phyloP scores from a whole-genome alignment of 2,329 filamentous ascomycete species.

The Metarhizium brunneum region DNA sequence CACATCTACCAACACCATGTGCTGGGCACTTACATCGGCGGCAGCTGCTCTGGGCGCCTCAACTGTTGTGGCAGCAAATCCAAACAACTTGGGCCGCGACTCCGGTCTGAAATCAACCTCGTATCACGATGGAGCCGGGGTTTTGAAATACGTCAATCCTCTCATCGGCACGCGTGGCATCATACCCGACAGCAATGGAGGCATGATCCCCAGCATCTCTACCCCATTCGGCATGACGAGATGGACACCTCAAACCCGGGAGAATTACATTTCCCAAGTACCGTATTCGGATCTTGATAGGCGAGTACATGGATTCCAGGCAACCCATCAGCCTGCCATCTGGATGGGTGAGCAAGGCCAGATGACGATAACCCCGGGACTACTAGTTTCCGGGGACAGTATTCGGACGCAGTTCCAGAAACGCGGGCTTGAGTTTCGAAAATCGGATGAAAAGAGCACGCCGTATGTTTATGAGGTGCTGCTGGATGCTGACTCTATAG shows the following conservation, averaged over 20 bases:
- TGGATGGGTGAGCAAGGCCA: conserved; percentile 42
- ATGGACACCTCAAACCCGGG: conserved; percentile 39
- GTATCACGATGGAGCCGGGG: conserved; percentile 21
- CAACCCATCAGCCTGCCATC: conserved; percentile 41
- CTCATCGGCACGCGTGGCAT: conserved; percentile 23
- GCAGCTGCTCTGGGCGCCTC: neutral
- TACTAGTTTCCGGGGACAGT: conserved; percentile 15
- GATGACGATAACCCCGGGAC: conserved; percentile 30
- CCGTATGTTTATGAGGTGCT: conserved; percentile 36
- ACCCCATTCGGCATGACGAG: conserved; percentile 38
- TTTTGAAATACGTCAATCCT: conserved; percentile 23
- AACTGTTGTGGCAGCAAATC: neutral
- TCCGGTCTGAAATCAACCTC: neutral
- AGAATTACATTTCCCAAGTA: conserved; percentile 40
- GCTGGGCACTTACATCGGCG: neutral
- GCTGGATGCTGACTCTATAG: conserved; percentile 26
- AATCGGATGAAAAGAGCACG: conserved; percentile 31
- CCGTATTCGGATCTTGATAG: conserved; percentile 34
- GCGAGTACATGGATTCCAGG: conserved; percentile 38
- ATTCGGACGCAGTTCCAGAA: conserved; percentile 26
- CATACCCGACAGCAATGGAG: conserved; percentile 23
- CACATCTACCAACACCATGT: neutral
- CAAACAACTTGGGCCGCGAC: neutral
- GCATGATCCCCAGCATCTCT: conserved; percentile 27
- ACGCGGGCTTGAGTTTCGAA: conserved; percentile 30